A percentile compares a stretch with the other conserved stretches of the same genome.
Conservation (phyloP, 768 basidiomycete species). For the Kwoniella botswanensis region DNA sequence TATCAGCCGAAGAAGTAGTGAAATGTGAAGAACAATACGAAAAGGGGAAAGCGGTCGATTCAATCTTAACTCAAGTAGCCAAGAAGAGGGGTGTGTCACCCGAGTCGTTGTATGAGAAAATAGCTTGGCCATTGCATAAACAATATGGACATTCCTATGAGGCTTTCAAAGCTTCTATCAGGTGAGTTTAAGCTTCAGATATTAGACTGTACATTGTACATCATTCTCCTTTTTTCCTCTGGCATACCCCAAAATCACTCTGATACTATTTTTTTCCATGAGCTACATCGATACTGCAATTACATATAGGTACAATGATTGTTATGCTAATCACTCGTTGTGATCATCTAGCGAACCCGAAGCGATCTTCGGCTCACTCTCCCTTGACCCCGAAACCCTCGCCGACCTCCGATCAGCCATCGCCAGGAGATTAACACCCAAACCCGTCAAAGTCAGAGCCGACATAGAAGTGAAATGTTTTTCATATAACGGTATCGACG, state of each 20-base stretch:
- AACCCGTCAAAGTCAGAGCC: conserved; percentile 97
- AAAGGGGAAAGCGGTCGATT: conserved; percentile 95
- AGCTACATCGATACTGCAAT: too few relatives aligned
- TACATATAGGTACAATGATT: neutral
- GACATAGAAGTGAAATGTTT: conserved; percentile 98
- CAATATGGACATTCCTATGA: conserved; percentile 96
- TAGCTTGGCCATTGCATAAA: conserved; percentile 90
- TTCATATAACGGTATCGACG: conserved; percentile 91
- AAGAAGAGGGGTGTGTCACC: conserved; percentile 62
- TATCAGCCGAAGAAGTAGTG: conserved; percentile 96
- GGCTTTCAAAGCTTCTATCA: conserved; percentile 94
- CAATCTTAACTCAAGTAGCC: conserved; percentile 59
- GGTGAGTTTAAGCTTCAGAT: conserved; percentile 64
- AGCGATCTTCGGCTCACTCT: conserved; percentile 76
- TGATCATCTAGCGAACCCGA: conserved; percentile 67
- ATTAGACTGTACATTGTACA: neutral
- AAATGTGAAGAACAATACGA: conserved; percentile 98
- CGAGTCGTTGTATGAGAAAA: conserved; percentile 83
- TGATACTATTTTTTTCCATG: too few relatives aligned
- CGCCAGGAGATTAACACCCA: conserved; percentile 91
- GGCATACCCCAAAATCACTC: too few relatives aligned
- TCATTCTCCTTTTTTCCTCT: too few relatives aligned
- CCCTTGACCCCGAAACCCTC: conserved; percentile 65
- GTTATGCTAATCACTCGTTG: neutral
- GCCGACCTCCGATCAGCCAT: conserved; percentile 77